Evolutionary conservation across 2,329 filamentous ascomycete species (phyloP), one percentile per base, ranked within the genome.

Genomic region (Ilyonectria destructans): DNA sequence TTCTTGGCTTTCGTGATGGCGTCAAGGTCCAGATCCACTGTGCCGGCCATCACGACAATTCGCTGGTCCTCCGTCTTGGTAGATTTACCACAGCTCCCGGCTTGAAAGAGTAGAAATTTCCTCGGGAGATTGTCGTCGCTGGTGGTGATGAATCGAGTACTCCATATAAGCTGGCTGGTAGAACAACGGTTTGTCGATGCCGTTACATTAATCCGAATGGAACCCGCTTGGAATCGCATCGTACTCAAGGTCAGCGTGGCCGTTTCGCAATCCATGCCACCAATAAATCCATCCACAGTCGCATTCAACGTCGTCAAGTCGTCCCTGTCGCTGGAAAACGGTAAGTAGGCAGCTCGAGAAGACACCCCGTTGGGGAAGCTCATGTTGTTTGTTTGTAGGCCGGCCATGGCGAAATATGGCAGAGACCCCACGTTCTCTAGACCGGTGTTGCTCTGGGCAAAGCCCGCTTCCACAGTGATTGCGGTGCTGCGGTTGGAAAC

Each of bases 221-320:
- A 69, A 4, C 63, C 62, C 2, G 69, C 62, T 3, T 59, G 62
- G 9, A 73, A 69, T 59, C 73, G 69, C 4, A 80, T 62, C 2
- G 72, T 72, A 1, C 72, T 71, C 8, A 82, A 49, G 6, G 69
- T 65, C 17, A 77, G 56, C 17, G 60, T 40, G 1, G 78, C 81
- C 10, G 68, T 49, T 15, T 79, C 73, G 35, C 82, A 84, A 1
- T 77, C 75, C 5, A 83, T 69, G 0, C 70, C 70, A 6, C 75
- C 74, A 5, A 75, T 69, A 17, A 83, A 80, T 6, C 81, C 81
- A 31, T 82, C 77, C 1, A 84, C 80, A 0, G 70, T 75, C 6
- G 80, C 78, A 17, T 71, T 72, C 9, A 82, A 58, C 15, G 75
- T 71, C 19, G 62, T 21, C 23, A 72, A 17, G 71, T 78, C 19